Base-by-base conservation (phyloP, 2,329 filamentous ascomycete genomes). In the Sporothrix humicola region DNA sequence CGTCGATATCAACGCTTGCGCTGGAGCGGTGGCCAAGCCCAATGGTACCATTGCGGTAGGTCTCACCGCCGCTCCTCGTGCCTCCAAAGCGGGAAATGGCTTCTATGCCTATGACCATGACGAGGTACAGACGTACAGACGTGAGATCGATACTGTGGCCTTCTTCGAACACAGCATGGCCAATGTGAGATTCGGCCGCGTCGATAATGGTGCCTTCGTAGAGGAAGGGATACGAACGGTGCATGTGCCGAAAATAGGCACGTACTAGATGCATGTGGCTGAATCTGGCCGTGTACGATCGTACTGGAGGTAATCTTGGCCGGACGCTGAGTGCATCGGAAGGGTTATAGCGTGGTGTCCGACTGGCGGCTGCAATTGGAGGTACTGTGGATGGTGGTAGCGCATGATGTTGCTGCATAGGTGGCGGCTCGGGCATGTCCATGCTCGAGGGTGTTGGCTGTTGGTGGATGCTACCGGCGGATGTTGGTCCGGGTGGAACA, bases 51-150 rank as follows among this genome's bases (percentile, higher is more conserved):
- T 68, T 68, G 8, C 65, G 65, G 23, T 31, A 68, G 5, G 66
- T 20, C 50, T 54, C 48, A 10, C 54, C 54, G n/a, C 69, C 69
- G 42, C 52, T 59, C 17, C 69, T n/a, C 8, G 37, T 56, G n/a
- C 37, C 42, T 5, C 52, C 54, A 2, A 82, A 83, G 0, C 84
- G 79, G 73, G 83, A 80, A 26, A 85, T 76, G 0, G 83, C 84
- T 0, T 83, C 84, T 54, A 82, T 82, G 0, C 84, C 83, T 46
- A 85, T 83, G n/a, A 83, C 83, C 82, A 85, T 84, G 75, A 85
- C 79, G 12, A 85, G 81, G 73, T 83, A 83, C 2, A 84, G 75
- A 7, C 83, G 74, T 2, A 81, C 84, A 10, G 81, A 80, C 42
- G 80, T 79, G 26, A 79, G 74, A 48, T 80, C 79, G 5, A 78